Evolutionary conservation across 2,329 filamentous ascomycete species (phyloP), one percentile per base, ranked within the genome.

Genomic region (Apiospora marii): DNA sequence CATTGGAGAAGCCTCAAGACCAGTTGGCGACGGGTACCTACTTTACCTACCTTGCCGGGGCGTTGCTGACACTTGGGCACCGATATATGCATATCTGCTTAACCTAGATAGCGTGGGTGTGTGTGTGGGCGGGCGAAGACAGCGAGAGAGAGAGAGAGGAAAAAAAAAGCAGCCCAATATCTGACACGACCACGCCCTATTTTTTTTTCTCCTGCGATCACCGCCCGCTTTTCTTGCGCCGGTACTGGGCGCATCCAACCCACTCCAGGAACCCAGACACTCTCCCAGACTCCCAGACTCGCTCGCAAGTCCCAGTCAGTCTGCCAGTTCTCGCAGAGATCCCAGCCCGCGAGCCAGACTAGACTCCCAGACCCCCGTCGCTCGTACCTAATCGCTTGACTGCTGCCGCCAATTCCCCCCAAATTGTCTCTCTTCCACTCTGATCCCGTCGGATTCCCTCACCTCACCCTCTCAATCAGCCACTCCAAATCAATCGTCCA

Each of bases 201-300:
- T 64, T 64, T 58, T 58, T 61, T 24, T 61, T 64, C 58, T 64
- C 34, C 58, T 64, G 22, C 58, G 58, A 64, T 64, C 58, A 64
- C 58, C 58, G 58, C 58, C 58, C 58, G 58, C 58, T 64, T 64
- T 64, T 64, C 34, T 14, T 41, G 30, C 58, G 58, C 58, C 58
- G 58, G 58, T 41, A 41, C 58, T 64, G 58, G 58, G 34, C 58
- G 58, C 58, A 64, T 24, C 34, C 58, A 64, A 41, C 34, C 27
- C 53, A 61, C 27, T 61, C 48, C 53, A 61, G 27, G 27, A 61
- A 61, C 27, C 53, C 53, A 61, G 53, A 61, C 27, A 58, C 48
- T n/a, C 49, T 51, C 49, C n/a, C 49, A n/a, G 22, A 49, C 7
- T 49, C 48, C 48, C 22, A 24, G n/a, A 48, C 16, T 22, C 46